Base-by-base conservation (phyloP, 768 basidiomycete genomes). In the Russula earlei region DNA sequence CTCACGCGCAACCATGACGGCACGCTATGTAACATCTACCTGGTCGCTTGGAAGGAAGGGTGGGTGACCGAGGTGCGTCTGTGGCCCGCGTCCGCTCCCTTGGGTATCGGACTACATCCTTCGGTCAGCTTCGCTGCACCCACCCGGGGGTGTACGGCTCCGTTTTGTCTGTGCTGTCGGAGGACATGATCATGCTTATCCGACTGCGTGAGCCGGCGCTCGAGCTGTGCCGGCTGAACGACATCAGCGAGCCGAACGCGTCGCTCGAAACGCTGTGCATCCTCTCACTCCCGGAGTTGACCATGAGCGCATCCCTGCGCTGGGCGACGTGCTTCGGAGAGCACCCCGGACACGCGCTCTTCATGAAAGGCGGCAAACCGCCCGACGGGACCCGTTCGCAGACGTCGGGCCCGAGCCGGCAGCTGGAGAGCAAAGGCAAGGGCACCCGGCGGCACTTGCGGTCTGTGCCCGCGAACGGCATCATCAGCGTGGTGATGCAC, bases 291-390 rank as follows among this genome's bases (percentile, higher is more conserved):
- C 55, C 55, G 4, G 41, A 31, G 10, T 34, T 56, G 19, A 27
- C 19, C 2, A 10, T 5, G 2, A 29, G 40, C 55, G 48, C 55
- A 11, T 37, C 25, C 20, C 3, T 56, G 25, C 55, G 49, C 25
- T 50, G 55, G 48, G 55, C 55, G 20, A 56, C 55, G n/a, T 56
- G 48, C 27, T 50, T 56, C 9, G 48, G 55, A 14, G 55, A 56
- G 10, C 55, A 56, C 48, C 55, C 55, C 4, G 55, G 49, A 5
- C 55, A 56, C 42, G 42, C 42, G 10, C 55, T 50, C 42, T 56
- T 56, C 25, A 44, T 48, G 5, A 36, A 20, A 34, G 24, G 38
- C 6, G 37, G 40, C 8, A 33, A 27, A n/a, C 10, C 20, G 10
- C 38, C 22, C 3, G 33, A 20, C 11, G 41, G 31, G 25, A 19